Base-by-base conservation (phyloP, 139 green algal genomes). In the Closterium sp. region DNA sequence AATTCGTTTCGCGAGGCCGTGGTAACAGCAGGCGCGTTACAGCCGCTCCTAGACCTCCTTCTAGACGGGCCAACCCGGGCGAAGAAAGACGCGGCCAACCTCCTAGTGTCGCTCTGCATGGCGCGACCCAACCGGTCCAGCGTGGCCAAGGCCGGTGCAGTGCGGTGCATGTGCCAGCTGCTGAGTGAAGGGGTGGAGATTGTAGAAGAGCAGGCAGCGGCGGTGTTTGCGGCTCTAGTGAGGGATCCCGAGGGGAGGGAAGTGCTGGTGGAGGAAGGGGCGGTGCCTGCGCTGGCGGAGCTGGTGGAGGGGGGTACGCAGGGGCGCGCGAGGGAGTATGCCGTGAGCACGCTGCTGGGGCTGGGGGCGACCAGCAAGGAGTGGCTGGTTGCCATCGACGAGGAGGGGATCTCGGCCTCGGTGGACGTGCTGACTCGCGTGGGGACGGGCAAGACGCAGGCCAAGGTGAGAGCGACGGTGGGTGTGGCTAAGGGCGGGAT, bases 311-410 rank as follows among this genome's bases (percentile, higher is more conserved):
- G 38, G n/a, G 86, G 86, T 3, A 69, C 30, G n/a, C n/a, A 32
- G n/a, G 31, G n/a, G 0, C n/a, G 86, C 21, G n/a, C n/a, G n/a
- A 64, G 38, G 30, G 86, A 89, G 30, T 85, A 89, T 69, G 86
- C 86, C 19, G 86, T 81, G 86, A 28, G n/a, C 19, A 69, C 38
- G n/a, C 86, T 89, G 88, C 34, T 91, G 83, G 83, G 83, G 83
- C 83, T 86, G 28, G 83, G 30, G 0, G 83, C 30, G 83, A 86
- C 1, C 28, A 86, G 6, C 81, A 31, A 7, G n/a, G 81, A 85
- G 81, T 85, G 81, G n/a, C 81, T 85, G n/a, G 81, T 32, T 1
- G 81, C 81, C 10, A 33, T 85, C 21, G 81, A 85, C 6, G 81
- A 85, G 81, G 81, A 85, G 81, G 81, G 81, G n/a, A 85, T 85